phyloP scores from a whole-genome alignment of 2,329 filamentous ascomycete genomes.

The Colletotrichum sp. region DNA sequence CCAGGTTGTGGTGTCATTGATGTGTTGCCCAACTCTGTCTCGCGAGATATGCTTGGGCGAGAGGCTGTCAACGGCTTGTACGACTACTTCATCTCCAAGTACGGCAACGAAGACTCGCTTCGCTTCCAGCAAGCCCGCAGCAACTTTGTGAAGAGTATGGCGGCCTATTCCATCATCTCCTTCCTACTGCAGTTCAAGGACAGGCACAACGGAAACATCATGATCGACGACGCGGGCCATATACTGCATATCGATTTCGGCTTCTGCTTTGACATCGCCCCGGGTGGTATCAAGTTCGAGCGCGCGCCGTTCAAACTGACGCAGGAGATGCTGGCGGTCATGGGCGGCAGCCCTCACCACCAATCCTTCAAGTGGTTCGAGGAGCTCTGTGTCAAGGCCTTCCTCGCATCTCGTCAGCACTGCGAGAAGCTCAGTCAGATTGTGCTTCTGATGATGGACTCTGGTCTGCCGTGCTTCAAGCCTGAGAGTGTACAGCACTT shows the following conservation, averaged over 20 bases:
- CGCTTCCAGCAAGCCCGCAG: conserved; percentile 93
- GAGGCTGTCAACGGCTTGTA: conserved; percentile 98
- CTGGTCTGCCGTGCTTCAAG: conserved; percentile 96
- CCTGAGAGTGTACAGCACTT: conserved; percentile 94
- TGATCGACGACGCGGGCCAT: conserved; percentile 97
- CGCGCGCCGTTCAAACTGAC: conserved; percentile 98
- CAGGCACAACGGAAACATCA: conserved; percentile 98
- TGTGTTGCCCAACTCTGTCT: conserved; percentile 96
- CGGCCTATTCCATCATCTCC: conserved; percentile 95
- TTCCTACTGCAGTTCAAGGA: conserved; percentile 99
- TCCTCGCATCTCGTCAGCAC: conserved; percentile 86
- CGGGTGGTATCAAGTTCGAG: conserved; percentile 96
- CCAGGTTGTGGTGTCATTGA: conserved; percentile 98
- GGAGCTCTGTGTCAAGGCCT: conserved; percentile 94
- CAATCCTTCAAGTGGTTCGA: conserved; percentile 97
- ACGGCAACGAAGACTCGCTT: conserved; percentile 94
- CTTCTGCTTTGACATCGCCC: conserved; percentile 99
- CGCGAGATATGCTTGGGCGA: conserved; percentile 96
- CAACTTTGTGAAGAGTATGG: conserved; percentile 99
- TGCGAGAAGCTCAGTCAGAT: conserved; percentile 89
- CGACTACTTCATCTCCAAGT: conserved; percentile 97
- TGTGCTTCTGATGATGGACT: conserved; percentile 94
- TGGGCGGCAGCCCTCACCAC: conserved; percentile 85
- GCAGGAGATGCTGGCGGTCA: conserved; percentile 97
- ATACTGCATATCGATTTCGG: conserved; percentile 99